Evolutionary conservation across 345 rosid genomes (phyloP).

Genomic region (Aquilaria sinensis): DNA sequence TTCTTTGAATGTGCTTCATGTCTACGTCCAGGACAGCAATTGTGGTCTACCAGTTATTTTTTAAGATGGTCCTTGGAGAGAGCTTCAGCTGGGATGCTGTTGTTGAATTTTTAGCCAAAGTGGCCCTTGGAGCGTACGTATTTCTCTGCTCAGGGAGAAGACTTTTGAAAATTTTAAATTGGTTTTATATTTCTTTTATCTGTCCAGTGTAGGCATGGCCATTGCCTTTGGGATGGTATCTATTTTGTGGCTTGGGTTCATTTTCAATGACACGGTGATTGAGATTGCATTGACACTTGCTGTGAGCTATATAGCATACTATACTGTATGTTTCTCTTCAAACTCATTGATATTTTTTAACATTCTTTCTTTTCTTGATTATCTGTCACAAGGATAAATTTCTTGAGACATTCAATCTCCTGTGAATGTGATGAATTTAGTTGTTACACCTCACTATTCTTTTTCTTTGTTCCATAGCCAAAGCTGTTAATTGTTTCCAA

Average conservation of each 20-base stretch:
- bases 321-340: constrained; percentile 50
- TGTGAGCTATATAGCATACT: constrained; percentile 87
- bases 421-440: too few relatives aligned
- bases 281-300: constrained; percentile 85
- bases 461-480: too few relatives aligned
- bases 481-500: too few relatives aligned
- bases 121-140: constrained; percentile 90
- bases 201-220: constrained; percentile 84
- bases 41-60: constrained; percentile 91
- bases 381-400: too few relatives aligned
- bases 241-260: constrained; percentile 87
- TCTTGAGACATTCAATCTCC: too few relatives aligned
- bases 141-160: too few relatives aligned
- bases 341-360: too few relatives aligned
- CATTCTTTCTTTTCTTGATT: too few relatives aligned
- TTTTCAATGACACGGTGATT: constrained; percentile 89
- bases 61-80: constrained; percentile 70
- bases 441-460: too few relatives aligned
- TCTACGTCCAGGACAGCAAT: constrained; percentile 70
- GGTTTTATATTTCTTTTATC: constrained; percentile 10
- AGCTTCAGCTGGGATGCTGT: constrained; percentile 49
- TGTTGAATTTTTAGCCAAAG: constrained; percentile 58
- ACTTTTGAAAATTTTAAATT: too few relatives aligned
- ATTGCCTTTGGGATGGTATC: constrained; percentile 86
- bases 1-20: constrained; percentile 14